phyloP scores from a whole-genome alignment of 805 yeast species.

The Candida odintsovae region DNA sequence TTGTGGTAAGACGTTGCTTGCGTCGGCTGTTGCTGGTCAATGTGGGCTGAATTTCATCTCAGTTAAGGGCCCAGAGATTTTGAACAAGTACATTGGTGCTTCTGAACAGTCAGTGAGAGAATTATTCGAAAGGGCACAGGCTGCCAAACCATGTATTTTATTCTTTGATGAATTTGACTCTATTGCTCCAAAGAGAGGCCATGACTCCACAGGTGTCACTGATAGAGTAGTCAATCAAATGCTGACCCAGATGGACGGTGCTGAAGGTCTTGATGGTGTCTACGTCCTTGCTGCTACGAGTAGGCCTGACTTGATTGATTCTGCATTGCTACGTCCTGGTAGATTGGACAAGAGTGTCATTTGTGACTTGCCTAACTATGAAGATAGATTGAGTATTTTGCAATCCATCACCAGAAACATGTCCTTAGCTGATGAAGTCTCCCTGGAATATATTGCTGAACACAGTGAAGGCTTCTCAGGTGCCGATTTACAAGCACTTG shows the following conservation, averaged over 20 bases:
- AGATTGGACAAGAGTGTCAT: constrained; percentile 88
- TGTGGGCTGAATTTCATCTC: constrained; percentile 92
- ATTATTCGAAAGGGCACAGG: constrained; percentile 87
- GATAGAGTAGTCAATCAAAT: constrained; percentile 96
- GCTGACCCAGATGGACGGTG: constrained; percentile 98
- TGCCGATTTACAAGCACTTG: constrained; percentile 90
- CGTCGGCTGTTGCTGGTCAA: constrained; percentile 89
- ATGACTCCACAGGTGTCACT: constrained; percentile 96
- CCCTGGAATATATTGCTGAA: constrained; percentile 48
- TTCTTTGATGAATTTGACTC: constrained; percentile 97
- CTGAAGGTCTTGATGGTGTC: constrained; percentile 95
- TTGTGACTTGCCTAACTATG: constrained; percentile 76
- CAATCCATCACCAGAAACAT: constrained; percentile 53
- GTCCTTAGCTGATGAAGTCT: constrained; percentile 45
- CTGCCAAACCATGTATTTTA: constrained; percentile 89
- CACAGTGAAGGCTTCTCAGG: constrained; percentile 79
- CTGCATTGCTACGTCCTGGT: constrained; percentile 93
- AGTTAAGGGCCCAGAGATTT: constrained; percentile 91
- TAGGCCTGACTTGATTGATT: constrained; percentile 92
- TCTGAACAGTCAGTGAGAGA: constrained; percentile 94
- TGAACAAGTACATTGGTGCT: constrained; percentile 95
- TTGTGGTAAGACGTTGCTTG: constrained; percentile 90
- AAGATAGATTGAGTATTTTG: constrained; percentile 72
- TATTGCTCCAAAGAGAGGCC: constrained; percentile 96
- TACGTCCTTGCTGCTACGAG: constrained; percentile 95